Conservation (phyloP, 2,329 filamentous ascomycete species). For the Pseudopyricularia cyperi region DNA sequence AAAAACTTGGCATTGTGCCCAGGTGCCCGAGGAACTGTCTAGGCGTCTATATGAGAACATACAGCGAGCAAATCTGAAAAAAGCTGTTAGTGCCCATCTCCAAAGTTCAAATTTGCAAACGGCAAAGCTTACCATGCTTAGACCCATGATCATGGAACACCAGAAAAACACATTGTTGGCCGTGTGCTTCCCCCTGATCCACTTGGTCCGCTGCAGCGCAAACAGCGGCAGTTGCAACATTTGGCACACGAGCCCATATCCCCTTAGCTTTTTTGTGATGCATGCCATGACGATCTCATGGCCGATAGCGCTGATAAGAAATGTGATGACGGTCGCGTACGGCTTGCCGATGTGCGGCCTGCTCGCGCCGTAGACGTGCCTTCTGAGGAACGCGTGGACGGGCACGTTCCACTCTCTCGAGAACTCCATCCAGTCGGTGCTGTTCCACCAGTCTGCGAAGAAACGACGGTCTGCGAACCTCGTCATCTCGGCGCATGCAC, state of each 20-base stretch:
- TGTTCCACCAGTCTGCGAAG: slow-evolving; percentile 69
- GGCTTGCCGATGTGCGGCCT: slow-evolving; percentile 62
- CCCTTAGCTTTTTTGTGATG: slow-evolving; percentile 91
- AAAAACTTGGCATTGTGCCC: too few species aligned
- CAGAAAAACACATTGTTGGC: slow-evolving; percentile 87
- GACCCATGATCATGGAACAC: slow-evolving; percentile 79
- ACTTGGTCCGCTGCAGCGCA: slow-evolving; percentile 71
- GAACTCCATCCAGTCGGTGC: slow-evolving; percentile 88
- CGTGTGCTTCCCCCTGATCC: slow-evolving; percentile 60
- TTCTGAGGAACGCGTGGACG: slow-evolving; percentile 86
- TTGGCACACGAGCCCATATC: slow-evolving; percentile 88
- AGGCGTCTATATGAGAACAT: slow-evolving; percentile 18
- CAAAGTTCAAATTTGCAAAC: slow-evolving; percentile 6
- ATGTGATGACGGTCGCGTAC: slow-evolving; percentile 78
- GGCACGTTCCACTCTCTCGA: slow-evolving; percentile 96
- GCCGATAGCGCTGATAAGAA: slow-evolving; percentile 75
- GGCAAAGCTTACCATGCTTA: slow-evolving; percentile 56
- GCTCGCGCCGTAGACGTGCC: slow-evolving; percentile 84
- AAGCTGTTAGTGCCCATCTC: not conserved
- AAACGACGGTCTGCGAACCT: slow-evolving; percentile 89
- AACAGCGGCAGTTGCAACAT: slow-evolving; percentile 96
- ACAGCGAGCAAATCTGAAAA: slow-evolving; percentile 37
- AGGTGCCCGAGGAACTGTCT: too few species aligned
- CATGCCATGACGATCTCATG: slow-evolving; percentile 97
- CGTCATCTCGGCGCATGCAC: slow-evolving; percentile 89